Evolutionary conservation across 2,329 filamentous ascomycete species (phyloP), one percentile per base, ranked within the genome.

Genomic region (Corniculantispora saksenae): DNA sequence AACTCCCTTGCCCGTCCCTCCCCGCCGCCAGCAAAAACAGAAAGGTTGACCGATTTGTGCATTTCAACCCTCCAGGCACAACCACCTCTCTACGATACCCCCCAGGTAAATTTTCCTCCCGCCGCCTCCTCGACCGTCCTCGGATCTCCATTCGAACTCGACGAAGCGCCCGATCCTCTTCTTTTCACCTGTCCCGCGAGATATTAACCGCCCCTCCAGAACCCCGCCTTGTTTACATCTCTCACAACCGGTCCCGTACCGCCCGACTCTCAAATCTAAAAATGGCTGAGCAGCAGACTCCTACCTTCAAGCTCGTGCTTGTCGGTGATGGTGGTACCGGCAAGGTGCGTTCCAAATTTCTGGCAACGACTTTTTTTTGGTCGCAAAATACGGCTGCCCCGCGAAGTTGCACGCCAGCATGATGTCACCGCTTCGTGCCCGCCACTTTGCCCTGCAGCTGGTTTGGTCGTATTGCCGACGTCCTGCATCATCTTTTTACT

Each of bases 291-390:
- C 71, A 76, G 69, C 72, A 75, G 79, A 79, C 75, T 72, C 93
- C 94, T 72, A 97, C 93, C 81, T 99, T 99, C 91, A 99, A 99
- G 92, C 92, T 99, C 77, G 95, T 99, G 81, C 93, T 99, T 83
- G 95, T 99, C 78, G 95, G 95, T 81, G 95, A 99, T 80, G 95
- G 95, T 83, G 95, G 95, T 88, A 99, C 95, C 77, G 95, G 95
- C 85, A 99, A 99, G 94, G 95, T 96, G 68, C 68, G 76, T 78
- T 32, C 47, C n/a, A 57, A 15, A n/a, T 25, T 35, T 32, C n/a
- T 43, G 38, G 27, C 35, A 48, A 58, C 62, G 62, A 61, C 54
- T 68, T 54, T 66, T n/a, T 68, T 68, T 67, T 35, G 40, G 40
- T 56, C 40, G 50, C 60, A 63, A 56, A 55, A 27, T 13, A 48